Evolutionary conservation across 179 eudicot species (phyloP).

Genomic region (Spinacia oleracea): DNA sequence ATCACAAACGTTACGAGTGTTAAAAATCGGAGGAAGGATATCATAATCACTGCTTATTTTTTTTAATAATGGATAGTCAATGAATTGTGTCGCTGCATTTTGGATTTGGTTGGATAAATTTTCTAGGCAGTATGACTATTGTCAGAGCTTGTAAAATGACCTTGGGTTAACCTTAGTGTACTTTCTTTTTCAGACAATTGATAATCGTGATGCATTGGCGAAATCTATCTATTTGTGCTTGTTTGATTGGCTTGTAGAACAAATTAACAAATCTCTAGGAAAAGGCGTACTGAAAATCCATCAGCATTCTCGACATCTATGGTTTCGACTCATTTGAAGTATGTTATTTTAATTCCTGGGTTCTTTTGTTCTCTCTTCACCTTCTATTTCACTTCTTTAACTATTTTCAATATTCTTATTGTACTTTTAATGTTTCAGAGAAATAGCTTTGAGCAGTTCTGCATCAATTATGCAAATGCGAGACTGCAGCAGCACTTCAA

Average conservation of each 20-base stretch:
- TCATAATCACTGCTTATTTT: too few relatives aligned
- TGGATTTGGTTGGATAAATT: neutral
- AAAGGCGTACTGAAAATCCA: conserved; percentile 86
- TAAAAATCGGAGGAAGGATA: too few relatives aligned
- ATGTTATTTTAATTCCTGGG: conserved; percentile 28
- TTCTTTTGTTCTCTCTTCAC: conserved; percentile 4
- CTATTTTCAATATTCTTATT: conserved; percentile 7
- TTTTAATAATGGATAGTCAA: conserved; percentile 4
- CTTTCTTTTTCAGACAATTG: conserved; percentile 66
- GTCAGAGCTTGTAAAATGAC: too few relatives aligned
- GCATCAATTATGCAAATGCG: conserved; percentile 98
- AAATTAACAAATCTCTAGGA: conserved; percentile 88
- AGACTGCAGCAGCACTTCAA: conserved; percentile 97
- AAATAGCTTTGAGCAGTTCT: conserved; percentile 98
- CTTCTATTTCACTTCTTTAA: conserved; percentile 10
- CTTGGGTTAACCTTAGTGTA: conserved; percentile 16
- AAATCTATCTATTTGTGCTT: conserved; percentile 87
- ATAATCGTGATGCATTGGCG: conserved; percentile 93
- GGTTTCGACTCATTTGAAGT: conserved; percentile 98
- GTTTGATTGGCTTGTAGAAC: conserved; percentile 98
- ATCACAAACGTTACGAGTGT: too few relatives aligned
- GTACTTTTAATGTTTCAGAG: conserved; percentile 46
- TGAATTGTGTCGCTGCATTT: conserved; percentile 5
- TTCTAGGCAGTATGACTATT: too few relatives aligned
- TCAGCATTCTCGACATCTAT: conserved; percentile 97